These are phyloP conservation scores for Xerocomellus chrysenteron DNA, from an alignment of 768 basidiomycete genomes.

Conservation along the genomic window DNA sequence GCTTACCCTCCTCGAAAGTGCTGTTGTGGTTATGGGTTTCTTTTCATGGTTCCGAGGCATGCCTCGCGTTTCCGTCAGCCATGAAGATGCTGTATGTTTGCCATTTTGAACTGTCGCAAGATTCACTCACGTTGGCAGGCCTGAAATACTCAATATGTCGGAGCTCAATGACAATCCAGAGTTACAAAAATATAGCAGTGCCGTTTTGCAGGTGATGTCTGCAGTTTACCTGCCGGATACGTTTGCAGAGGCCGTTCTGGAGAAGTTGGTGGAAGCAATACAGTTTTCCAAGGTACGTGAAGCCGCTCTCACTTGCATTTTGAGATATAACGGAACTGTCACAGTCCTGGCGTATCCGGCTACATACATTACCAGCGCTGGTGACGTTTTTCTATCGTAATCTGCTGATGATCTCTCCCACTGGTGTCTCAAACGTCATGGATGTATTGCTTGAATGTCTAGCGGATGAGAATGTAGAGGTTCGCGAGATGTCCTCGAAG, in stretches of 20 bases:
- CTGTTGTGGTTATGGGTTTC: constrained; percentile 79
- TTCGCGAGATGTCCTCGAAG: constrained; percentile 87
- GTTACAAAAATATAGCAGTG: constrained; percentile 76
- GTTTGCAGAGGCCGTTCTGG: constrained; percentile 59
- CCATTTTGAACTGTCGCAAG: not conserved
- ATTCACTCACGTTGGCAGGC: constrained; percentile 44
- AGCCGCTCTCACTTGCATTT: not conserved
- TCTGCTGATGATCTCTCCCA: constrained; percentile 69
- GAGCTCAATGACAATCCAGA: constrained; percentile 87
- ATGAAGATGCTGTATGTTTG: constrained; percentile 70
- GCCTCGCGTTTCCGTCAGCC: constrained; percentile 74
- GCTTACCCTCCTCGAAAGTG: constrained; percentile 44
- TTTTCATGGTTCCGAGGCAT: constrained; percentile 72
- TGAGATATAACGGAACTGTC: constrained; percentile 8
- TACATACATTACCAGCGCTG: constrained; percentile 84
- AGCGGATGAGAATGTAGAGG: constrained; percentile 88
- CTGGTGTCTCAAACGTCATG: constrained; percentile 69
- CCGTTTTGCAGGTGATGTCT: constrained; percentile 79
- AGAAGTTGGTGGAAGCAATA: constrained; percentile 66
- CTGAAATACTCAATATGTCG: constrained; percentile 86
- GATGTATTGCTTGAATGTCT: constrained; percentile 83
- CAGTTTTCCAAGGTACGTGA: constrained; percentile 69
- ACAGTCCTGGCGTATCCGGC: constrained; percentile 88
- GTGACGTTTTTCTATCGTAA: constrained; percentile 92
- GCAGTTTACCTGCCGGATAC: constrained; percentile 72